Base-by-base conservation (phyloP, 1,284 basidiomycete species). In the Ustilago shanxiensis region DNA sequence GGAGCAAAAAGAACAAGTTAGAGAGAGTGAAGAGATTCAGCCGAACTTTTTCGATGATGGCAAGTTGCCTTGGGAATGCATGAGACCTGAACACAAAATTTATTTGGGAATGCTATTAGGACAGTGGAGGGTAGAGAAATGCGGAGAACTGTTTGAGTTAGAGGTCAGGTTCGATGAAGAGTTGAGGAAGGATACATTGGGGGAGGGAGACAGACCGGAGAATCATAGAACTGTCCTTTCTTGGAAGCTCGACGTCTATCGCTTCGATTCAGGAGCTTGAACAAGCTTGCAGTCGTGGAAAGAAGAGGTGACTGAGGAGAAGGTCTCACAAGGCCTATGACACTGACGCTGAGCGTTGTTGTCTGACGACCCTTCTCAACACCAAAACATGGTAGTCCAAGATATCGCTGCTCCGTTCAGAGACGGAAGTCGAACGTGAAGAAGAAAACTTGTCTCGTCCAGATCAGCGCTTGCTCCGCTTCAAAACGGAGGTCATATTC, bases 31-130 rank as follows among this genome's bases (percentile, higher is more conserved):
- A 7, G 68, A 65, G 44, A 29, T 71, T 1, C 4, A 53, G 2
- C 47, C 58, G 3, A 4, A 11, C 0, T 58, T 50, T 37, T 18
- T 45, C 24, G 28, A n/a, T 6, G 28, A 49, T 13, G 20, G 3
- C 8, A 37, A 2, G 13, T 35, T 54, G 47, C 44, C 56, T 9
- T 26, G 39, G 24, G 16, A 49, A 0, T 18, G 3, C 7, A 57
- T 65, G 53, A 47, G 68, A 4, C 68, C 68, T 2, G 68, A 71
- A 45, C 54, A 61, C 18, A 39, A 31, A 18, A 35, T 72, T 13
- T 72, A 72, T 14, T 28, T 66, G 8, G 5, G 20, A 0, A 4
- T 33, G 10, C 18, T 70, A 22, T 8, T 60, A 11, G 8, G 11
- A 11, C n/a, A 14, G 6, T 11, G 11, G 14, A 20, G 59, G n/a